Evolutionary conservation across 2,329 filamentous ascomycete genomes (phyloP), one percentile per base, ranked within the genome.

Genomic region (Neonectria magnoliae): DNA sequence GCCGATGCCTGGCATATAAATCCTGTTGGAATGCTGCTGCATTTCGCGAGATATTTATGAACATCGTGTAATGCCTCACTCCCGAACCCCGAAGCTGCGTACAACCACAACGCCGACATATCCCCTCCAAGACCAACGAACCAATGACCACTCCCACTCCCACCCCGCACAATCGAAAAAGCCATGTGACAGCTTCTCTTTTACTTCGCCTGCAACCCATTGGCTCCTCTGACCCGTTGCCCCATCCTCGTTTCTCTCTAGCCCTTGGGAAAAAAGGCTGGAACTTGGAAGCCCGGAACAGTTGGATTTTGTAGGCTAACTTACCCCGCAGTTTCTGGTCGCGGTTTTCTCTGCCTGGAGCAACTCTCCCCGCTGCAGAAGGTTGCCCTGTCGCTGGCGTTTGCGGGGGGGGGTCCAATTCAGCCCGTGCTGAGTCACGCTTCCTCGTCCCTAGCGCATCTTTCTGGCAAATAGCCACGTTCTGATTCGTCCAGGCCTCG

Each of bases 241-340:
- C 44, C 54, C 25, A 62, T 55, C 51, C 60, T 48, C 6, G 7
- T 62, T 62, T 58, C 48, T 42, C 54, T 48, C 48, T 58, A 58
- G 14, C 25, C 25, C 25, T 2, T n/a, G 25, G 41, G 31, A 18
- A 38, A 16, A 33, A 33, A 14, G 33, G 5, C 10, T 51, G 56
- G 33, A 31, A 31, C 29, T 31, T 31, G 29, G 29, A 31, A 31
- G 29, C 25, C 31, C 8, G 20, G 5, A 42, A 25, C 4, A 9
- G 38, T 8, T 20, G 16, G n/a, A 38, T 2, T 38, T 16, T 16
- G 36, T 41, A 10, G 8, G 8, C n/a, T 18, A 42, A 7, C 11
- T 41, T 68, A 64, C 66, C 63, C 66, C 66, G 66, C 66, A 66
- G 58, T 55, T 60, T 59, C 33, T 48, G 44, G 13, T 36, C 50